Evolutionary conservation across 2,329 filamentous ascomycete species (phyloP), one percentile per base, ranked within the genome.

Genomic region (Hypoxylon sp.): DNA sequence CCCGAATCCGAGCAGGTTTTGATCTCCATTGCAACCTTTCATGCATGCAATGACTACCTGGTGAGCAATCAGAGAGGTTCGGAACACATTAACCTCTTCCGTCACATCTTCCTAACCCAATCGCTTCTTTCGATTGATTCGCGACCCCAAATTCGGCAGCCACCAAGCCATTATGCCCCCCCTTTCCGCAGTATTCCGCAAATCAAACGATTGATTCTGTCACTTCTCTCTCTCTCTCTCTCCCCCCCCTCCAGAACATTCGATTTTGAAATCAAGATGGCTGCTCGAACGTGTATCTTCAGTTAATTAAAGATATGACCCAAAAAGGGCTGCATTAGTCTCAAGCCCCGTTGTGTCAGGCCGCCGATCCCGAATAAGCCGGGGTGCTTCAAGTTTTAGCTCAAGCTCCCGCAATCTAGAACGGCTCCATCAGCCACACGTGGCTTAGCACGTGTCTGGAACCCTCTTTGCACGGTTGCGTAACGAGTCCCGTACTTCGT

Each of bases 301-400:
- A 34, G 19, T 41, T 34, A 64, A 60, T 59, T 30, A 64, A 64
- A 54, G 19, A 12, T 47, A 34, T 25, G 43, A 41, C 39, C 46
- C 14, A 57, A 52, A n/a, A 53, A 66, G 46, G 59, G 48, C 46
- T 63, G 62, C 63, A 63, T 63, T 63, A 68, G 63, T 30, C 25
- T 19, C 43, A 55, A 51, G 55, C 39, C 52, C 46, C 63, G 51
- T 34, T 56, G 66, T 69, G 25, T 69, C 66, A 65, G 53, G 27
- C 32, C 45, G 58, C 29, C 25, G 64, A 63, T 63, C 58, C 45
- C 61, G 25, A 54, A 21, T 43, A 48, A 21, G 16, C 52, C 37
- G 39, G 30, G 43, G 46, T 5, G 51, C 50, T 57, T 23, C 7
- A 16, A 50, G n/a, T 45, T 48, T 43, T 50, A 41, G 45, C 23